Evolutionary conservation across 2,329 filamentous ascomycete genomes (phyloP).

Genomic region (Colletotrichum spaethianum): DNA sequence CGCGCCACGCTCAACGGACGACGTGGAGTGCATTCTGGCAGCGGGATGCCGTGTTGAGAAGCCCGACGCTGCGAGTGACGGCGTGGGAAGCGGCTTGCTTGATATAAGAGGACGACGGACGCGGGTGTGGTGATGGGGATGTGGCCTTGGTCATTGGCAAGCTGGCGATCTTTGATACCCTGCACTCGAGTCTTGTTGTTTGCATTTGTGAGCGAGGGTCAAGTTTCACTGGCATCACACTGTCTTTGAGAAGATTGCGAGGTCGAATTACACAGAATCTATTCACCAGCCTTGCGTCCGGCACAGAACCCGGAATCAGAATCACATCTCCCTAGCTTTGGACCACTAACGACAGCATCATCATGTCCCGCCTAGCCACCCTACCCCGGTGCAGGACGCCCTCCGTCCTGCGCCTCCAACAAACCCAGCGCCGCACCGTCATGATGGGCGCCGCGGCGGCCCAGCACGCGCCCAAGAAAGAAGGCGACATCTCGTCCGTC

Average conservation of each 20-base stretch:
- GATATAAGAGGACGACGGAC: constrained; percentile 1
- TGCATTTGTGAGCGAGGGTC: neutral
- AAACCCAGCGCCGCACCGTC: constrained; percentile 20
- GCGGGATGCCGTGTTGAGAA: constrained; percentile 1
- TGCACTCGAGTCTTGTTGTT: neutral
- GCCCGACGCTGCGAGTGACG: neutral
- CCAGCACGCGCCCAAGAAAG: constrained; percentile 57
- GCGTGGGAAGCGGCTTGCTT: neutral
- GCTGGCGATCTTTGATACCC: neutral
- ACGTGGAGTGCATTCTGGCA: neutral
- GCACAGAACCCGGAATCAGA: neutral
- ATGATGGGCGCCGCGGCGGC: constrained; percentile 30
- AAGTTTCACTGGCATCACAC: neutral
- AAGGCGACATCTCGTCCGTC: constrained; percentile 74
- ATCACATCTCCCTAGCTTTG: no score
- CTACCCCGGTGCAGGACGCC: neutral
- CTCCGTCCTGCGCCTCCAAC: neutral
- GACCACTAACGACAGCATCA: neutral
- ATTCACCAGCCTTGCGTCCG: neutral
- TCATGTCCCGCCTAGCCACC: constrained; percentile 10
- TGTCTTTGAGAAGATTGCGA: neutral
- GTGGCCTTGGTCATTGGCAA: neutral
- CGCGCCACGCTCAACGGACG: neutral
- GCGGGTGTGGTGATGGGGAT: neutral
- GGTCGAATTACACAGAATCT: neutral